A percentile compares a stretch with the other conserved stretches of the same genome.
These are phyloP conservation scores for Pontederia paniculata DNA, from an alignment of 176 grass and related monocot genomes.

Conservation along the genomic window DNA sequence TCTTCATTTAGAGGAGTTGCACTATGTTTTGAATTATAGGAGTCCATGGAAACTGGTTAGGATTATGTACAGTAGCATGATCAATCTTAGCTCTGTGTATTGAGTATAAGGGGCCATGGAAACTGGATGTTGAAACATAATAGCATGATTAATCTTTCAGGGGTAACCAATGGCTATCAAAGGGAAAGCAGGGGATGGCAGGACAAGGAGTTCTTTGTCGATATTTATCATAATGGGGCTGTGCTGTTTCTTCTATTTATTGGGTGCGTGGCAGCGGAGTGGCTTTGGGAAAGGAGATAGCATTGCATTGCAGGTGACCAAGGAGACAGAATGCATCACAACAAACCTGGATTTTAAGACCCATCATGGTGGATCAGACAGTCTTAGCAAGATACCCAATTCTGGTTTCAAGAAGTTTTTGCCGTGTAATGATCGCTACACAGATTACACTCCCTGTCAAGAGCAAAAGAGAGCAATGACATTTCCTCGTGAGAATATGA, in stretches of 20 bases:
- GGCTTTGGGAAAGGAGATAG: slow-evolving; percentile 54
- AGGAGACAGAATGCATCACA: slow-evolving; percentile 23
- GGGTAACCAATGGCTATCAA: slow-evolving; percentile 39
- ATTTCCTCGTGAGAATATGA: slow-evolving; percentile 66
- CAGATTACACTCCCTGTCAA: slow-evolving; percentile 86
- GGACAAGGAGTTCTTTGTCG: slow-evolving; percentile 36
- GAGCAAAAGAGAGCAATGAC: slow-evolving; percentile 72
- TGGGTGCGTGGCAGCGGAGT: slow-evolving; percentile 65
- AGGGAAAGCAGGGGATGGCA: slow-evolving; percentile 31
- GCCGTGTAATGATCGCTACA: slow-evolving; percentile 39
- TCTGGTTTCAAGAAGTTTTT: slow-evolving; percentile 15
- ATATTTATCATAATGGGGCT: slow-evolving; percentile 45
- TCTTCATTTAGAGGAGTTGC: too few relatives aligned
- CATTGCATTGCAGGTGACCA: slow-evolving; percentile 43
- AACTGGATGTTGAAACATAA: too few relatives aligned
- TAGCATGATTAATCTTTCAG: background rate
- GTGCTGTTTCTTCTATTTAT: slow-evolving; percentile 72
- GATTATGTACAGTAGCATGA: too few relatives aligned
- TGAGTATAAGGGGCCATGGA: too few relatives aligned
- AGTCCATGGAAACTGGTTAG: too few relatives aligned
- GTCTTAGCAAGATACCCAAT: background rate
- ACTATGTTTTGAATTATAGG: too few relatives aligned
- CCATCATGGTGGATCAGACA: slow-evolving; percentile 22
- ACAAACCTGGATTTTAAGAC: slow-evolving; percentile 46
- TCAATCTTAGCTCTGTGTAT: too few relatives aligned